Evolutionary conservation across 2,329 filamentous ascomycete genomes (phyloP), one percentile per base, ranked within the genome.

Genomic region (Colletotrichum sp.): DNA sequence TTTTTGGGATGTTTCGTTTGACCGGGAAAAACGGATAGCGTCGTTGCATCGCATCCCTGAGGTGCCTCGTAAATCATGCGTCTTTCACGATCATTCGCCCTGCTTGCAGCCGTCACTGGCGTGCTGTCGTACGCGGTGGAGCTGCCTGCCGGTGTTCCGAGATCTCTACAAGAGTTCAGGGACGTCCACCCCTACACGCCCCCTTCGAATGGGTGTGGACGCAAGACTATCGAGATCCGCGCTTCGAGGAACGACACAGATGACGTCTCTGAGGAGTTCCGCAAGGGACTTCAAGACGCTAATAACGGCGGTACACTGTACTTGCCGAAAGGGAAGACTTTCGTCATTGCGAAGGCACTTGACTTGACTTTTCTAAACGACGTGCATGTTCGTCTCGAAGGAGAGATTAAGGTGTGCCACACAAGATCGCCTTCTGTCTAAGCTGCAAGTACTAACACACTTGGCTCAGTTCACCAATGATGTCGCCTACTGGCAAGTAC

Each of bases 221-320:
- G 75, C 58, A 75, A 71, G 68, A 76, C 62, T 12, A 14, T 76
- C 32, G 52, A 67, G 58, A 76, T 76, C 36, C 75, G 72, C 10
- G 75, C 72, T 16, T 92, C 90, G 1, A 83, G 81, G 69, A 86
- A 89, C 66, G 90, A 91, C 56, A 85, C 83, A 0, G 90, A 92
- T 71, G 90, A 92, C 79, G 83, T 92, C 58, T 89, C 90, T 2
- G 84, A 84, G 14, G 89, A 91, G 48, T 91, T 93, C 78, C 84
- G 89, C 38, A 84, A 84, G 81, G 91, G 88, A 1, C 82, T 92
- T 56, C 85, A 88, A 77, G 85, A 87, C 69, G 91, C 91, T 4
- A 92, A 92, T 78, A 83, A 90, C 30, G 91, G 91, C 58, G 91
- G 91, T 18, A 88, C 90, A 5, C 82, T 93, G 5, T 85, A 90